phyloP scores from a whole-genome alignment of 257 asterid species.

The Striga asiatica region DNA sequence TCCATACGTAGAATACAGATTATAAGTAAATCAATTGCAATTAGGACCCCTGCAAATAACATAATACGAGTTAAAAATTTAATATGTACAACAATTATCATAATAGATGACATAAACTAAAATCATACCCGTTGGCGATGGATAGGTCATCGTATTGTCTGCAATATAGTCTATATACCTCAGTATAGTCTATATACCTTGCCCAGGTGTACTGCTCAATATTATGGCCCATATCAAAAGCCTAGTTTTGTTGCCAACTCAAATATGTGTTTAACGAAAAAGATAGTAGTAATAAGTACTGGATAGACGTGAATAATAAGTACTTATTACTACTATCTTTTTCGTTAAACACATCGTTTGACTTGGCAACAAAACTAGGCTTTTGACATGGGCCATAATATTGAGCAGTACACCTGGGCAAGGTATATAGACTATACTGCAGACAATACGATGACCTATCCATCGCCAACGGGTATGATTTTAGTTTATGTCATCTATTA shows the following conservation, averaged over 20 bases:
- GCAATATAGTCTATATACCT: no score
- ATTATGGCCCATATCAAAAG: constrained; percentile 94
- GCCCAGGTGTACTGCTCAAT: constrained; percentile 95
- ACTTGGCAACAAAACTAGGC: constrained; percentile 97
- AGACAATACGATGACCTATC: constrained; percentile 96
- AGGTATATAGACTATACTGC: no score
- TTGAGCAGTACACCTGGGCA: constrained; percentile 85
- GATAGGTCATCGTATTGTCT: constrained; percentile 96
- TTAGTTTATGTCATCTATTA: neutral
- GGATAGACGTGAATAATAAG: constrained; percentile 98
- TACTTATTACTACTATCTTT: constrained; percentile 96
- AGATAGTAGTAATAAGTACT: constrained; percentile 94
- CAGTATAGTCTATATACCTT: constrained; percentile 96
- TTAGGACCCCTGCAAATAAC: constrained; percentile 75
- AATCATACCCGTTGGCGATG: constrained; percentile 83
- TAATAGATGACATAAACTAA: neutral
- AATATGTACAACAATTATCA: neutral
- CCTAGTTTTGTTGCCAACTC: constrained; percentile 98
- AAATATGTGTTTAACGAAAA: constrained; percentile 94
- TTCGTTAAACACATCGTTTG: constrained; percentile 96
- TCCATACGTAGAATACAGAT: constrained; percentile 94
- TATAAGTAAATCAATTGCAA: constrained; percentile 92
- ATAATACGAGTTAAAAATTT: neutral
- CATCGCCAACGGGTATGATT: constrained; percentile 89
- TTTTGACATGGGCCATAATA: constrained; percentile 99